Evolutionary conservation across 2,329 filamentous ascomycete genomes (phyloP), one percentile per base, ranked within the genome.

Genomic region (Xylariaceae sp.): DNA sequence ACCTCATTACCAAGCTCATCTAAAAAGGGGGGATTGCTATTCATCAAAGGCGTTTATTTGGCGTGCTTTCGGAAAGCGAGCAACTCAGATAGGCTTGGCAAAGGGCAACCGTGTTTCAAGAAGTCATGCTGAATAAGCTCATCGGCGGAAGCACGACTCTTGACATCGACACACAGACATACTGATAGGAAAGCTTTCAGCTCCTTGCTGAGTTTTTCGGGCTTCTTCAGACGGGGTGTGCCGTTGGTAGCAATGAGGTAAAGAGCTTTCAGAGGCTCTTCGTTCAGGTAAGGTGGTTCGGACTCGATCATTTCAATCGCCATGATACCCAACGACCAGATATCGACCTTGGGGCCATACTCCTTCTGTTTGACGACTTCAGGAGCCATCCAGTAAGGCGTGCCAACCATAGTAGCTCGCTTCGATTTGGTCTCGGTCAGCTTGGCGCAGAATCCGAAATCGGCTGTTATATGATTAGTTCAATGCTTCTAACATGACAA

Each of bases 221-320:
- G 92, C 75, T 96, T 96, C 87, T 99, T 99, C 60, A 99, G 81
- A 55, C 91, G 85, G 27, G 94, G 94, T 2, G 94, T 97, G 62
- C 94, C 94, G 74, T 97, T 97, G 53, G 94, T 99, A 47, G 94
- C 94, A 70, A 99, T 99, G 59, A 99, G 82, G 71, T 96, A 99
- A 46, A 99, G 81, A 6, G 94, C 94, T 79, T 97, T 97, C 54
- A 99, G 82, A 0, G 94, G 94, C 73, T 97, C 92, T 73, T 97
- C 94, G 73, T 97, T 97, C 39, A 97, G 83, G 71, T 99, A 99
- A 0, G 94, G 94, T 4, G 94, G 94, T 72, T 99, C 94, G 19
- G 90, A 95, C 71, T 99, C 94, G 68, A 97, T 97, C 94, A 99
- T 96, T 74, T 99, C 94, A 67, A 99, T 97, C 29, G 94, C 92